Base-by-base conservation (phyloP, 257 asterid species). In the Lycium ferocissimum region DNA sequence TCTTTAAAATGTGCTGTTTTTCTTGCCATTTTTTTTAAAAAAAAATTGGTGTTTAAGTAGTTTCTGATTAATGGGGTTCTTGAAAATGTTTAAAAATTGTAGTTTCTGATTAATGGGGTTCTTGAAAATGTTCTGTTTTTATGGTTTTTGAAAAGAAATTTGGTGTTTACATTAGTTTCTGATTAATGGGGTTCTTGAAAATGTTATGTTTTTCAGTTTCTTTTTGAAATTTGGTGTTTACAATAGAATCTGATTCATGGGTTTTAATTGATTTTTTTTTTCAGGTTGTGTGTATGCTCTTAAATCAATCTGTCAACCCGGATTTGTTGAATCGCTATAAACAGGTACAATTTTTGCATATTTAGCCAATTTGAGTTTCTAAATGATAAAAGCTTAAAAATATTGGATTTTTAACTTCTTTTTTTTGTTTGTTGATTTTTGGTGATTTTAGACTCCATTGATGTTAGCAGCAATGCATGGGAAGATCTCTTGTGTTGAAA, bases 401-500 rank as follows among this genome's bases (percentile, higher is more conserved):
- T 51, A 6, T 59, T 17, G 11, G 26, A 17, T 62, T 45, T 45
- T 43, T 75, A 10, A n/a, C 51, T 61, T 22, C 83, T 37, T 79
- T 14, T 71, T 85, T 33, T 10, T 70, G 83, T 26, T 40, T 40
- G 84, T 47, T 86, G 86, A 47, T 85, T 86, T 62, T 88, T 88
- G 62, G 81, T 85, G 88, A 72, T 87, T 37, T 26, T 89, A 97
- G 99, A 97, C 98, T 87, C 99, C 99, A 79, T 87, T 97, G 91
- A 97, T 97, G 99, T 84, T 97, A 91, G 99, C 99, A 86, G 96
- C 99, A 89, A 94, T 97, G 98, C 98, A 97, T 78, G 99, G 99
- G 79, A 97, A 94, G 94, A 89, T 94, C 91, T 86, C 91, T 14
- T 94, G 98, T 88, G 95, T 95, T 85, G 79, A 88, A 88, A 95